phyloP scores from a whole-genome alignment of 2,329 filamentous ascomycete species.

The Shiraia sp. region DNA sequence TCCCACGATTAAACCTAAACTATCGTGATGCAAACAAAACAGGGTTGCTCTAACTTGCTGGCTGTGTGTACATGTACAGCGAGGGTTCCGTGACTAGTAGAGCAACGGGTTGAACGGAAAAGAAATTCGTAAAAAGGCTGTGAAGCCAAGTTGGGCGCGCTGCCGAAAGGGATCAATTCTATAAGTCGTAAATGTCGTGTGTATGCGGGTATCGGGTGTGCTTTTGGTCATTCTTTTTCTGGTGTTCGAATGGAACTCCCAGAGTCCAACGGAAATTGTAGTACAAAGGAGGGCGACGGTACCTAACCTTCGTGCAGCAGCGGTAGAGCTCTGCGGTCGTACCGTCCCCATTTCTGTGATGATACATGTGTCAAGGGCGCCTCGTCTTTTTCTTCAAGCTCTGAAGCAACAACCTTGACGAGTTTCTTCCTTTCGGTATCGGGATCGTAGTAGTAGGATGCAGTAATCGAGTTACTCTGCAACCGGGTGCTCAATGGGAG shows the following conservation, averaged over 20 bases:
- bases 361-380: conserved; percentile 18
- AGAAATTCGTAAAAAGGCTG: conserved; percentile 30
- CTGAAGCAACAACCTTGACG: conserved; percentile 9
- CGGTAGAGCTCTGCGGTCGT: conserved; percentile 28
- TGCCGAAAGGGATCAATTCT: conserved; percentile 27
- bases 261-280: conserved; percentile 15
- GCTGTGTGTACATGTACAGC: conserved; percentile 4
- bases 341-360: conserved; percentile 32
- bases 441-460: conserved; percentile 42
- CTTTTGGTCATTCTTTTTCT: conserved; percentile 26
- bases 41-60: conserved; percentile 4
- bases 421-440: conserved; percentile 41
- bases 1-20: conserved; percentile 2
- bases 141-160: conserved; percentile 15
- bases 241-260: conserved; percentile 10
- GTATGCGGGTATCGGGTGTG: conserved; percentile 42
- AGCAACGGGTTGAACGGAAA: conserved; percentile 12
- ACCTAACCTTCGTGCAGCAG: conserved; percentile 19
- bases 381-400: conserved; percentile 11
- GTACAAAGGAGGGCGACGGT: conserved; percentile 23
- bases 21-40: conserved; percentile 8
- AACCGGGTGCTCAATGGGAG: conserved; percentile 61
- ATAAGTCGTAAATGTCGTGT: conserved; percentile 44
- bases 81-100: conserved; percentile 3
- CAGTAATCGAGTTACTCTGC: conserved; percentile 56